Percentiles rank a stretch among this genome's conserved stretches.
These are phyloP conservation scores for Aurantiochytrium sp. DNA, from an alignment of 108 stramenopile genomes.

Conservation along the genomic window DNA sequence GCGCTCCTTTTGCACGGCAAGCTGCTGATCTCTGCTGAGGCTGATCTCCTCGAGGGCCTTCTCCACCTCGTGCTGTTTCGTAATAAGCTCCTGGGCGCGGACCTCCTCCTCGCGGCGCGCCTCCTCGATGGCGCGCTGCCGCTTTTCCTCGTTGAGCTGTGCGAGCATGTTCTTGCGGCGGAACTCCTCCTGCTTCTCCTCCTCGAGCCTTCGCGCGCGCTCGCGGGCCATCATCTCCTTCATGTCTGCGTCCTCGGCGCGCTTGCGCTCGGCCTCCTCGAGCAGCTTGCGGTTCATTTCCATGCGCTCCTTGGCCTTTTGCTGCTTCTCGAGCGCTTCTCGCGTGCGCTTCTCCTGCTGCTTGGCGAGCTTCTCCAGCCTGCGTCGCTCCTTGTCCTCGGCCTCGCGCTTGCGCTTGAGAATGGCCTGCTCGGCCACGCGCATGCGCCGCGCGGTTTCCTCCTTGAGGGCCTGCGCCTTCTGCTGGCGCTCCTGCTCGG, in stretches of 20 bases:
- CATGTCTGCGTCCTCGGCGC: constrained; percentile 15
- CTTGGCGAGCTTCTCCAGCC: not conserved
- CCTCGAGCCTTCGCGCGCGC: not conserved
- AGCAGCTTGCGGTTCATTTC: constrained; percentile 42
- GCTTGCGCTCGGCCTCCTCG: constrained; percentile 40
- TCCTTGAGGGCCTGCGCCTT: constrained; percentile 52
- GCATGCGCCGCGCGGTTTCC: constrained; percentile 45
- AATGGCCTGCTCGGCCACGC: constrained; percentile 36
- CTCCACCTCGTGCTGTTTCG: constrained; percentile 51
- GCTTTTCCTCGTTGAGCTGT: constrained; percentile 41
- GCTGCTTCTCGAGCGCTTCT: not conserved
- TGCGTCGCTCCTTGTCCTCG: constrained; percentile 29
- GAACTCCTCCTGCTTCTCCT: constrained; percentile 33
- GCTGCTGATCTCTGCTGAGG: constrained; percentile 8
- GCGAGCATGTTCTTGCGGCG: constrained; percentile 32
- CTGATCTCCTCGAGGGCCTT: constrained; percentile 31
- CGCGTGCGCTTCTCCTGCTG: not conserved
- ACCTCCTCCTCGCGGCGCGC: constrained; percentile 52
- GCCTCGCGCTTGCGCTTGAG: constrained; percentile 28
- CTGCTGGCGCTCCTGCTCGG: constrained; percentile 49
- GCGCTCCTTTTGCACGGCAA: constrained; percentile 41
- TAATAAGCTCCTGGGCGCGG: constrained; percentile 45
- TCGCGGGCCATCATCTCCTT: not conserved
- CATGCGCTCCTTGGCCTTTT: constrained; percentile 34
- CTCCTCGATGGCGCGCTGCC: constrained; percentile 30